phyloP scores from a whole-genome alignment of 208 protist genomes.

The Trypanosoma scelopori region DNA sequence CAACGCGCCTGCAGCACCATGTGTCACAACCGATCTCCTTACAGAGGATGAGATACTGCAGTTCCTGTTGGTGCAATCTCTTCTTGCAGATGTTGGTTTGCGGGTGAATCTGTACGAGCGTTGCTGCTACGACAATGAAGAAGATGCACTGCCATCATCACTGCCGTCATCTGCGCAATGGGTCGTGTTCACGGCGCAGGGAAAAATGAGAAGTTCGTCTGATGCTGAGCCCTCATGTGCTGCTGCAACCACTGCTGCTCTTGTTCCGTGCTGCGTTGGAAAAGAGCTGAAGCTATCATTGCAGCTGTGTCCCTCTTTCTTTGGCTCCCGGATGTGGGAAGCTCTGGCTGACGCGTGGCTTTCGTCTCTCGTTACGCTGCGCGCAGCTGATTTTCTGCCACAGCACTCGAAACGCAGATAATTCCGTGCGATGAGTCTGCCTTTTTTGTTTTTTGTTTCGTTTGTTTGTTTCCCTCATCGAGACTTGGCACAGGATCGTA shows the following conservation, averaged over 20 bases:
- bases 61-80: constrained; percentile 13
- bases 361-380: constrained; percentile 1
- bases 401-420: constrained; percentile 8
- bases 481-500: background rate
- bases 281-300: constrained; percentile 28
- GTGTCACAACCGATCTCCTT: constrained; percentile 1
- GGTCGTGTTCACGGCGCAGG: too few relatives aligned
- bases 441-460: background rate
- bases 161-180: too few relatives aligned
- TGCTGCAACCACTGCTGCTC: too few relatives aligned
- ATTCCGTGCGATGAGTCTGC: background rate
- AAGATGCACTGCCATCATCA: constrained; percentile 10
- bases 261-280: constrained; percentile 17
- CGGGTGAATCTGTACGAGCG: constrained; percentile 11
- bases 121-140: constrained; percentile 32
- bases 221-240: too few relatives aligned
- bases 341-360: constrained; percentile 30
- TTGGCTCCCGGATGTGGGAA: constrained; percentile 32
- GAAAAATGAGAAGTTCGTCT: too few relatives aligned
- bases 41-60: constrained; percentile 23
- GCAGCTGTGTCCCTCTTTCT: constrained; percentile 15
- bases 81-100: constrained; percentile 31
- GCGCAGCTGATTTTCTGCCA: background rate
- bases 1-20: background rate
- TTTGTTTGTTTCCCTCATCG: background rate